Base-by-base conservation (phyloP, 1,284 basidiomycete species). In the Entoloma clypeatum region DNA sequence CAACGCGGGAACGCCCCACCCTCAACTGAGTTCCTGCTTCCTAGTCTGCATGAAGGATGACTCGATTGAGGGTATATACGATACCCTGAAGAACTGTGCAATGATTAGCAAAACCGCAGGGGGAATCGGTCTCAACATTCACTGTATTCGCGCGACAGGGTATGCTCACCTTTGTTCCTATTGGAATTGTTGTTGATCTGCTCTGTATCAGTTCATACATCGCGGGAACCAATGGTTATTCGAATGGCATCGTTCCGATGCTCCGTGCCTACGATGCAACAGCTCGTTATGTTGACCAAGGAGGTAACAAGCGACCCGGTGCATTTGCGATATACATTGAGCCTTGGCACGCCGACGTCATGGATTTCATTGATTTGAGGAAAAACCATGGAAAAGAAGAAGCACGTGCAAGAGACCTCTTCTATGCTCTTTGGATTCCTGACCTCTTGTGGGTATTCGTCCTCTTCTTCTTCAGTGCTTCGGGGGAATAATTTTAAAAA, bases 321-420 rank as follows among this genome's bases (percentile, higher is more conserved):
- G 96, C 96, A 2, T 98, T 99, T 58, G 92, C 96, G 22, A 92
- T 97, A 64, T 97, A 97, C 69, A 72, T 97, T 51, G 94, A 97
- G 68, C 94, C 94, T 7, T 97, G 94, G 94, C 95, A 99, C 64
- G 81, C 92, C 24, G 96, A 99, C 63, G 69, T 99, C 55, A 98
- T 98, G 56, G 95, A 98, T 53, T 98, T 99, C 76, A 77, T 99
- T 52, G 95, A 99, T 64, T 77, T 99, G 33, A 81, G 96, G 58
- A 99, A 99, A 79, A 99, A 99, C 66, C 96, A 99, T 59, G 96
- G 96, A 45, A 99, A 99, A 67, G 96, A 99, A 67, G 95, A 99
- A 68, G 83, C 86, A 40, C 90, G 96, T 52, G 96, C 96, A 21
- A 85, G 96, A 41, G 96, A 99, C 64, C 74, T 99, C 17, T 99